A percentile compares a stretch with the other conserved stretches of the same genome.
phyloP scores from a whole-genome alignment of 2,329 filamentous ascomycete genomes.

The Moelleriella libera region DNA sequence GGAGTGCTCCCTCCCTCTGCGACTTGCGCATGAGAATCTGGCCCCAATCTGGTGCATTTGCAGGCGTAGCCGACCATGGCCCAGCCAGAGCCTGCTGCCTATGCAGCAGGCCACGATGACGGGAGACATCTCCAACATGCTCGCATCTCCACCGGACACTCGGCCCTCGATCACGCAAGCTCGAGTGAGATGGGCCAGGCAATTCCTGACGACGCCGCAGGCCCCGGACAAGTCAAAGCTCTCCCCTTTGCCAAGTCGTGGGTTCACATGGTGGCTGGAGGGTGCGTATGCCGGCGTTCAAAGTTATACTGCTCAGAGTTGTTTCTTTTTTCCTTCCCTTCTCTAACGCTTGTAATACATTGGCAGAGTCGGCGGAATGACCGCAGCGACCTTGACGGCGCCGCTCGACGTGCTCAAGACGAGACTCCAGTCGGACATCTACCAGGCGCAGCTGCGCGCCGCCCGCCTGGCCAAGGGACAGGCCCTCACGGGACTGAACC shows the following conservation, averaged over 20 bases:
- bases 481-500: constrained; percentile 35
- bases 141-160: constrained; percentile 16
- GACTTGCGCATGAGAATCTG: no score
- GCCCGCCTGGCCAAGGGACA: constrained; percentile 46
- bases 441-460: constrained; percentile 67
- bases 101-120: constrained; percentile 17
- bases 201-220: constrained; percentile 26
- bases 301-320: no score
- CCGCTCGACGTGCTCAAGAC: constrained; percentile 92
- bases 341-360: neutral
- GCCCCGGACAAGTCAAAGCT: constrained; percentile 19
- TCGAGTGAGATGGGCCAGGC: constrained; percentile 49
- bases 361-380: constrained; percentile 71
- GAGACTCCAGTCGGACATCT: constrained; percentile 85
- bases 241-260: constrained; percentile 60
- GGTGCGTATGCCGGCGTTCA: constrained; percentile 37
- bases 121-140: constrained; percentile 14
- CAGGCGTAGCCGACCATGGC: constrained; percentile 13
- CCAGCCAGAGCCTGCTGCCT: constrained; percentile 13
- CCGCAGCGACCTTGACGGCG: constrained; percentile 79
- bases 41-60: no score
- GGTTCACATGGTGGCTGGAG: constrained; percentile 85
- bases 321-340: neutral
- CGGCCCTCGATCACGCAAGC: constrained; percentile 41
- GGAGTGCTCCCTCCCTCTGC: no score